A percentile compares a stretch with the other conserved stretches of the same genome.
These are phyloP conservation scores for Emmonsiellopsis sp. DNA, from an alignment of 2,329 filamentous ascomycete genomes.

Conservation along the genomic window DNA sequence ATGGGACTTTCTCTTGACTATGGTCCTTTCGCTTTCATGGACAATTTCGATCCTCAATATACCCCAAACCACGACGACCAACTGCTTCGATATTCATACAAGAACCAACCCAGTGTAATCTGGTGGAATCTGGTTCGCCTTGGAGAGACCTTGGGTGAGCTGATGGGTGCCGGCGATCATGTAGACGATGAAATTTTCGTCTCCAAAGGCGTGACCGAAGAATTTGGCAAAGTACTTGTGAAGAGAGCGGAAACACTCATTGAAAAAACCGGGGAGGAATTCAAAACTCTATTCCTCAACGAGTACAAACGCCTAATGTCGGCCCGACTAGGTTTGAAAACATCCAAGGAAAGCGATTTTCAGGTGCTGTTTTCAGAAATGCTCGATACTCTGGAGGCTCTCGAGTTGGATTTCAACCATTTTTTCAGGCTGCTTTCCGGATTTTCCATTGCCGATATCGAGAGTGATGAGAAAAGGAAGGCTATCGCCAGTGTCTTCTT, in stretches of 20 bases:
- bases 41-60: slow-evolving; percentile 89
- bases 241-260: slow-evolving; percentile 78
- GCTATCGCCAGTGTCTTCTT: slow-evolving; percentile 68
- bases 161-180: slow-evolving; percentile 65
- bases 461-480: slow-evolving; percentile 54
- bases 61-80: slow-evolving; percentile 96
- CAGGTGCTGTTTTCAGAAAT: slow-evolving; percentile 70
- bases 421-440: slow-evolving; percentile 75
- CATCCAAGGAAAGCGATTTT: slow-evolving; percentile 64
- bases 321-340: slow-evolving; percentile 65
- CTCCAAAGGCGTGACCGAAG: slow-evolving; percentile 61
- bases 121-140: slow-evolving; percentile 98
- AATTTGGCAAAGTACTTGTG: slow-evolving; percentile 61
- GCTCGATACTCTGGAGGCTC: slow-evolving; percentile 69
- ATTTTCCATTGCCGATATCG: slow-evolving; percentile 54
- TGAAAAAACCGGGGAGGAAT: slow-evolving; percentile 72
- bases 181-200: slow-evolving; percentile 67
- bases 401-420: slow-evolving; percentile 88
- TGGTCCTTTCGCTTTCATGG: slow-evolving; percentile 94
- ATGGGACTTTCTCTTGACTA: slow-evolving; percentile 86
- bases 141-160: slow-evolving; percentile 78
- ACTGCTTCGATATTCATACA: slow-evolving; percentile 79
- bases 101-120: slow-evolving; percentile 88
- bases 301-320: slow-evolving; percentile 87
- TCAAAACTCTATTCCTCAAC: slow-evolving; percentile 73